Percentiles rank a stretch among this genome's conserved stretches.
Conservation (phyloP, 148 eudicot genomes). For the Persicaria maculosa region DNA sequence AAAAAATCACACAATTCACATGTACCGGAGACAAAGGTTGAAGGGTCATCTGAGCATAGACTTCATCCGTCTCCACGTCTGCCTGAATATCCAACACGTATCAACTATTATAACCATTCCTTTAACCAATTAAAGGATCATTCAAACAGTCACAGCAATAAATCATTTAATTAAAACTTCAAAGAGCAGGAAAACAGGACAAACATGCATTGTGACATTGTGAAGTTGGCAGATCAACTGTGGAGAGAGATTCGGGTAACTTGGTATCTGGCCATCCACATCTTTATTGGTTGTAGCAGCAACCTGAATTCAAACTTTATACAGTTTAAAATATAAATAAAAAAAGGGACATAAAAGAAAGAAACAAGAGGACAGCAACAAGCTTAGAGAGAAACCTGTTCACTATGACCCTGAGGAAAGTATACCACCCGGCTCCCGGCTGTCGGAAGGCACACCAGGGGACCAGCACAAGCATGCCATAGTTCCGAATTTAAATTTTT, state of each 20-base stretch:
- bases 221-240: conserved; percentile 94
- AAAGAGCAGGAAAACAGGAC: conserved; percentile 33
- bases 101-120: neutral
- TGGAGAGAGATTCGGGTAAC: conserved; percentile 77
- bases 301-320: conserved; percentile 47
- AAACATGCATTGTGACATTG: conserved; percentile 96
- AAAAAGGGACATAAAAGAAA: neutral
- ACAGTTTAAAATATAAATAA: neutral
- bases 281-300: conserved; percentile 89
- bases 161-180: neutral
- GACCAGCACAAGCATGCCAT: conserved; percentile 99
- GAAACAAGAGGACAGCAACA: neutral
- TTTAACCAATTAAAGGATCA: neutral
- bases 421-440: conserved; percentile 82
- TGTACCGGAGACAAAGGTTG: conserved; percentile 84
- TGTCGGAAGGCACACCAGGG: conserved; percentile 77
- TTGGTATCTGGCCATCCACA: conserved; percentile 85
- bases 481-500: conserved; percentile 86
- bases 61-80: conserved; percentile 94
- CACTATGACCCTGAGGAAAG: conserved; percentile 98
- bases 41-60: conserved; percentile 92
- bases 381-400: conserved; percentile 47
- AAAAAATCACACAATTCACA: conserved; percentile 3
- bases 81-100: conserved; percentile 49
- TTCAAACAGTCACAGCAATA: neutral